phyloP scores from a whole-genome alignment of 2,329 filamentous ascomycete species.

The Neopestalotiopsis sp. region DNA sequence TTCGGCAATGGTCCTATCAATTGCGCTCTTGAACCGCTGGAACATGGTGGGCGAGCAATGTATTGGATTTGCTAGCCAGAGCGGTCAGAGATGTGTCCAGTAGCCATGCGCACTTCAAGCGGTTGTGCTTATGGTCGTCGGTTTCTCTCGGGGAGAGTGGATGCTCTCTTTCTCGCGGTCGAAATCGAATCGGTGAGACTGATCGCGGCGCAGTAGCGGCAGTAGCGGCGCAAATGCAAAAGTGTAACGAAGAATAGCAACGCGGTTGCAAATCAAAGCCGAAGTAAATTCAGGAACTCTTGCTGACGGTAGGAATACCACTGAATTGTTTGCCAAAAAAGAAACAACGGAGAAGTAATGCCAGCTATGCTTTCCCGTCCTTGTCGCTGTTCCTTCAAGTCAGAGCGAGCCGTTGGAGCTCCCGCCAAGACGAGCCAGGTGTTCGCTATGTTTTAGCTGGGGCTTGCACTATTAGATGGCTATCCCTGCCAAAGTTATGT shows the following conservation, averaged over 20 bases:
- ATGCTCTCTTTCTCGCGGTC: not conserved
- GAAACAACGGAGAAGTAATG: too few species aligned
- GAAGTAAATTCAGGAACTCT: too few species aligned
- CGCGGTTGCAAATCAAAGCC: too few species aligned
- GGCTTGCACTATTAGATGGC: not conserved
- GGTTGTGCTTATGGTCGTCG: not conserved
- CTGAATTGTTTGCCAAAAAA: too few species aligned
- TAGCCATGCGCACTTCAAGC: slow-evolving; percentile 5
- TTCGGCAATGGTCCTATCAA: slow-evolving; percentile 87
- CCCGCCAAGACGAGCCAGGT: slow-evolving; percentile 21
- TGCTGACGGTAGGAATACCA: too few species aligned
- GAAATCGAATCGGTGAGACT: too few species aligned
- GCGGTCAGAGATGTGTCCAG: not conserved
- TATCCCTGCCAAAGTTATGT: not conserved
- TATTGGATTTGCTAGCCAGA: not conserved
- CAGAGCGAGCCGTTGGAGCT: not conserved
- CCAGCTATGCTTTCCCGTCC: not conserved
- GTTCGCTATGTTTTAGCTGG: slow-evolving; percentile 18
- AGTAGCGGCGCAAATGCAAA: too few species aligned
- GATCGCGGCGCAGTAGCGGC: too few species aligned
- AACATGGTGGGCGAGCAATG: slow-evolving; percentile 10
- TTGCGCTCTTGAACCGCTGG: slow-evolving; percentile 82
- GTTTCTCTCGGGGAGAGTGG: not conserved
- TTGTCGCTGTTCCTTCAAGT: not conserved
- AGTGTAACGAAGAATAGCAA: too few species aligned